Evolutionary conservation across 1,139 yeast genomes (phyloP).

Genomic region (Protomyces gravidus): DNA sequence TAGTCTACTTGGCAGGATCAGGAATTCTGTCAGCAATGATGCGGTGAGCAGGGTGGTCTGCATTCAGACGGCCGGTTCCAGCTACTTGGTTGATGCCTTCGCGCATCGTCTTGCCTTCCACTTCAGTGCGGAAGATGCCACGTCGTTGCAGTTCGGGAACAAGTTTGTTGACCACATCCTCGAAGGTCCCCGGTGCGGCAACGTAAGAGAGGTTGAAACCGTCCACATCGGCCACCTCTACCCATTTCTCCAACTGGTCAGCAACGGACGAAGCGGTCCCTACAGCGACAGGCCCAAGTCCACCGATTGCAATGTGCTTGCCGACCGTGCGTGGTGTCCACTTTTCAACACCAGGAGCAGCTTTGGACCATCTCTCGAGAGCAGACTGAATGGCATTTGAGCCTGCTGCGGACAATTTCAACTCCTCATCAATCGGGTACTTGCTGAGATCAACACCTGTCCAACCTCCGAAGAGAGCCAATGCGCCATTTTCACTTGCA

Average conservation of each 20-base stretch:
- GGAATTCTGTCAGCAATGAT: background rate
- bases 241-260: constrained; percentile 42
- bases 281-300: constrained; percentile 39
- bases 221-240: constrained; percentile 41
- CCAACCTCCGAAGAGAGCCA: constrained; percentile 42
- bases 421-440: constrained; percentile 40
- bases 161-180: constrained; percentile 41
- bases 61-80: constrained; percentile 1
- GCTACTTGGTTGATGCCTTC: constrained; percentile 2
- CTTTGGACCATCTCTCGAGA: constrained; percentile 35
- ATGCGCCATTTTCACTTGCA: constrained; percentile 40
- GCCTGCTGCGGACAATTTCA: constrained; percentile 36
- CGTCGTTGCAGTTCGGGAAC: constrained; percentile 43
- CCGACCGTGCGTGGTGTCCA: constrained; percentile 40
- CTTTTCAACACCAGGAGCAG: constrained; percentile 36
- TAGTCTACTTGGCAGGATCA: no score
- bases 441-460: constrained; percentile 40
- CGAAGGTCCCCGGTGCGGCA: constrained; percentile 42
- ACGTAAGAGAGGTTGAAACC: constrained; percentile 44
- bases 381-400: constrained; percentile 39
- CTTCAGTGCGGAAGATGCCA: constrained; percentile 43
- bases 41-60: background rate
- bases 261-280: constrained; percentile 42
- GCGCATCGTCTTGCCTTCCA: constrained; percentile 35
- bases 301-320: constrained; percentile 40